phyloP scores from a whole-genome alignment of 257 asterid genomes.

The Salvia splendens region DNA sequence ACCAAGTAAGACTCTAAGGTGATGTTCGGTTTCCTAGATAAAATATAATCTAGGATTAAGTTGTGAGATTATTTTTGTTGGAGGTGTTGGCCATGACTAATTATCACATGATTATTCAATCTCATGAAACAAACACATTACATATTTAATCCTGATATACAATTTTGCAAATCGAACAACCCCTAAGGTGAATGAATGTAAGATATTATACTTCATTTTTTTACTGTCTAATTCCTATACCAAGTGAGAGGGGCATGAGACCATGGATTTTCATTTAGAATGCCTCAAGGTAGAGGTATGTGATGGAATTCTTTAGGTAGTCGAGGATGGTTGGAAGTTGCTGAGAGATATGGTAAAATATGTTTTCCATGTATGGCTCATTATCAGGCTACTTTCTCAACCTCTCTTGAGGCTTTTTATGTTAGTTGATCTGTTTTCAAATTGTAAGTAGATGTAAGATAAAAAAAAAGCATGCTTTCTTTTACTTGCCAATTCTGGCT shows the following conservation, averaged over 20 bases:
- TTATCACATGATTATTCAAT: too few species aligned
- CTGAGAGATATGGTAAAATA: background rate
- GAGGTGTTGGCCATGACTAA: too few species aligned
- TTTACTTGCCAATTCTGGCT: background rate
- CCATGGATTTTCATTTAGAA: background rate
- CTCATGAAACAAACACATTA: too few species aligned
- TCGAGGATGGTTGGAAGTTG: constrained; percentile 4
- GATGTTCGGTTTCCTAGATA: too few species aligned
- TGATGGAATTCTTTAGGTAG: background rate
- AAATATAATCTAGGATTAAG: too few species aligned
- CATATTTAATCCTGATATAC: too few species aligned
- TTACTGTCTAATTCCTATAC: background rate
- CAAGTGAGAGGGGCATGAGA: background rate
- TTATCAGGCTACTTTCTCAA: background rate
- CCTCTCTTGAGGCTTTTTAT: background rate
- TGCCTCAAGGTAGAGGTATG: background rate
- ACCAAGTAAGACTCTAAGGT: background rate
- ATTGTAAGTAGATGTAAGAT: background rate
- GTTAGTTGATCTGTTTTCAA: background rate
- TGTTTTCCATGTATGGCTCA: background rate
- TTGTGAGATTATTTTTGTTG: too few species aligned
- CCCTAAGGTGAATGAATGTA: background rate
- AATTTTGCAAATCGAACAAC: too few species aligned
- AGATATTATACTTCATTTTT: background rate
- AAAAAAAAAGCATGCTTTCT: background rate